Conservation (phyloP, 345 rosid genomes). For the Excoecaria cochinchinensis region DNA sequence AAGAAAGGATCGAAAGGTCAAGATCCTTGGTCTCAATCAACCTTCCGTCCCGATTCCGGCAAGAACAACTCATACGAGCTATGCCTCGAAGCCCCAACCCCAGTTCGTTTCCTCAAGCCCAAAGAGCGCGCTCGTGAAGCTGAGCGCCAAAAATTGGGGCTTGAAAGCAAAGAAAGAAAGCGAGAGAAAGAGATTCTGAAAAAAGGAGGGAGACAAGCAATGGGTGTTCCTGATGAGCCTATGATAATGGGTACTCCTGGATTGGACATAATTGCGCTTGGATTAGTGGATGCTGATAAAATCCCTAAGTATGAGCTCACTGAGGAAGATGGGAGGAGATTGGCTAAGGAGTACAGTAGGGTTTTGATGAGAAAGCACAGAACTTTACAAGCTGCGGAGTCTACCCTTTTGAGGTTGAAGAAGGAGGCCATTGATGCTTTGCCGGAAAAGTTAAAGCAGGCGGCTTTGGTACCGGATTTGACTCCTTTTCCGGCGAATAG, state of each 20-base stretch:
- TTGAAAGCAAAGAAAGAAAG: conserved; percentile 61
- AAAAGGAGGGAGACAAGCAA: conserved; percentile 48
- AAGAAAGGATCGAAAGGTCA: conserved; percentile 41
- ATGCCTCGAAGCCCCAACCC: conserved; percentile 80
- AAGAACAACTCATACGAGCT: conserved; percentile 52
- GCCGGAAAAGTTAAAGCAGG: conserved; percentile 62
- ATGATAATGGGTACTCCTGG: conserved; percentile 67
- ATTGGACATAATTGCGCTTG: conserved; percentile 66
- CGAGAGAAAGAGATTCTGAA: conserved; percentile 65
- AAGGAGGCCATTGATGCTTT: conserved; percentile 77
- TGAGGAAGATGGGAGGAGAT: conserved; percentile 75
- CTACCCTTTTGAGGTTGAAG: conserved; percentile 48
- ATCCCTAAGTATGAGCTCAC: conserved; percentile 79
- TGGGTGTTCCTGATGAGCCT: conserved; percentile 63
- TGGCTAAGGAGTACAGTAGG: conserved; percentile 84
- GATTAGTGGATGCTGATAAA: conserved; percentile 69
- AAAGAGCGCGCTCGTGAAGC: conserved; percentile 68
- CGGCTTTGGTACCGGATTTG: conserved; percentile 77
- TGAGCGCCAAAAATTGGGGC: conserved; percentile 68
- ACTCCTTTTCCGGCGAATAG: conserved; percentile 70
- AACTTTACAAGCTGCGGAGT: conserved; percentile 71
- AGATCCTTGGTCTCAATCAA: conserved; percentile 8
- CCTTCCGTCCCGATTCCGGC: conserved; percentile 25
- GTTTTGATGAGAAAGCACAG: conserved; percentile 79
- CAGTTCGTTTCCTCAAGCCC: conserved; percentile 61